phyloP scores from a whole-genome alignment of 371 early-diverging fungal genomes.

The Dinochytrium kinnereticum region DNA sequence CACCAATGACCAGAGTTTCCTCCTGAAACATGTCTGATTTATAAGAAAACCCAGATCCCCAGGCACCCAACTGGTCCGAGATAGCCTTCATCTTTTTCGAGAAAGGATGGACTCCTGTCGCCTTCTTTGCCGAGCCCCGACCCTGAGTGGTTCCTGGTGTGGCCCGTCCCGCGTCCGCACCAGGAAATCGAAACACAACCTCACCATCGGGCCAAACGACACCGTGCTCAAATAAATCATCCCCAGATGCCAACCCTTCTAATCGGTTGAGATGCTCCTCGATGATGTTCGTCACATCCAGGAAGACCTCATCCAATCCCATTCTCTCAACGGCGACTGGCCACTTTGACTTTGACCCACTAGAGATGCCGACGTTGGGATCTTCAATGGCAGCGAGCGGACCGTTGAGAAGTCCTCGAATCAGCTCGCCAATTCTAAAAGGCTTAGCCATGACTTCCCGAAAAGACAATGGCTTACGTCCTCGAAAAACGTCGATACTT shows the following conservation, averaged over 20 bases:
- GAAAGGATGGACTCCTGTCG: not conserved
- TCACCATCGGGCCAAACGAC: not conserved
- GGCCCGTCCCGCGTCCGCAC: not conserved
- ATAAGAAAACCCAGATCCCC: conserved; percentile 11
- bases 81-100: not conserved
- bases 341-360: not conserved
- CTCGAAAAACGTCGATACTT: conserved; percentile 27
- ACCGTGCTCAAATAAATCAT: not conserved
- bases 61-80: not conserved
- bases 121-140: not conserved
- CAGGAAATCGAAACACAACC: conserved; percentile 21
- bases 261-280: not conserved
- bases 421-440: not conserved
- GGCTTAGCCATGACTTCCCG: not conserved
- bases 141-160: not conserved
- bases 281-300: conserved; percentile 30
- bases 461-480: not conserved
- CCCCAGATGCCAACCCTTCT: not conserved
- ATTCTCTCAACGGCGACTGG: conserved; percentile 24
- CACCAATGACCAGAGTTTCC: not conserved
- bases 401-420: not conserved
- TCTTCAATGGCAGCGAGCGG: not conserved
- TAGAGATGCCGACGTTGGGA: not conserved
- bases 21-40: not conserved
- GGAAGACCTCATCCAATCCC: conserved; percentile 41